phyloP scores from a whole-genome alignment of 306 rosid genomes.

The Astragalus glycyphyllos region DNA sequence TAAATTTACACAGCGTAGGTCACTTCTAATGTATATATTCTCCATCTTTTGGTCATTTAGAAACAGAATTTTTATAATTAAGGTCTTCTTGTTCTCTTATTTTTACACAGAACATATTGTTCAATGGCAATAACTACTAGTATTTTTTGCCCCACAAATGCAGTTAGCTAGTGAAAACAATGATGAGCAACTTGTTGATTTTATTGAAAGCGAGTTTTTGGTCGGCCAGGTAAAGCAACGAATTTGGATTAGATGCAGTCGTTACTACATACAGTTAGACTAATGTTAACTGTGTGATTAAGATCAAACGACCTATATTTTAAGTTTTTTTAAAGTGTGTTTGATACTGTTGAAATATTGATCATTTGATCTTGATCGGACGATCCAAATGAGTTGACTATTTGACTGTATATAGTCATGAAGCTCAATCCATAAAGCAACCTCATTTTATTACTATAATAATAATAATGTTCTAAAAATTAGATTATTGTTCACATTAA shows the following conservation, averaged over 20 bases:
- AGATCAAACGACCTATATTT: no score
- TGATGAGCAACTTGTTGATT: constrained; percentile 49
- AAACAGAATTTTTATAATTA: neutral
- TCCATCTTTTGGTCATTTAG: neutral
- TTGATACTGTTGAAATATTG: no score
- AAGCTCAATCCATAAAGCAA: constrained; percentile 1
- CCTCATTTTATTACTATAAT: neutral
- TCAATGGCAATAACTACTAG: neutral
- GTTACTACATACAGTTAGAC: no score
- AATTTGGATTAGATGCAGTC: no score
- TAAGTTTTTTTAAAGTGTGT: no score
- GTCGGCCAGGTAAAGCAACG: constrained; percentile 12
- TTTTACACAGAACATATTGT: neutral
- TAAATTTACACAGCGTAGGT: constrained; percentile 44
- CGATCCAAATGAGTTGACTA: no score
- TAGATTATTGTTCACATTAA: no score
- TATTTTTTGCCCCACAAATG: constrained; percentile 5
- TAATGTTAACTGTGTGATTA: no score
- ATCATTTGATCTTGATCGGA: no score
- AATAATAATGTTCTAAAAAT: no score
- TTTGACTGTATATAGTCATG: no score
- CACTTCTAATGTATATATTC: constrained; percentile 1
- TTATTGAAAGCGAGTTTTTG: constrained; percentile 48
- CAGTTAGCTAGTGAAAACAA: constrained; percentile 51
- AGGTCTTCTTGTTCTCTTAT: neutral